These are phyloP conservation scores for Rhodotorula sp. DNA, from an alignment of 1,284 basidiomycete species.

Conservation along the genomic window DNA sequence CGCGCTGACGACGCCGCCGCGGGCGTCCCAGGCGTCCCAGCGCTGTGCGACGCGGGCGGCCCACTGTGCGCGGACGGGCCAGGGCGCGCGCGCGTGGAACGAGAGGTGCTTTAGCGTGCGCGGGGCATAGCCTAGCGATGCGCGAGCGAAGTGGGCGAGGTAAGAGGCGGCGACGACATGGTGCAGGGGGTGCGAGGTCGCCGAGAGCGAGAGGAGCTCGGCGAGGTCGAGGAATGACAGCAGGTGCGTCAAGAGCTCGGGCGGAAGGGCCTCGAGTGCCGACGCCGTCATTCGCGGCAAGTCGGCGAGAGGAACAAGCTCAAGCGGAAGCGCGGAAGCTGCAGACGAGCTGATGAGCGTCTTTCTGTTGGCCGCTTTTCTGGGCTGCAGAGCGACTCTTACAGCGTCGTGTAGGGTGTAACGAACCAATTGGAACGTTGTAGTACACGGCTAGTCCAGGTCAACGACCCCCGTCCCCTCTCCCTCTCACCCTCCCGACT, in stretches of 20 bases:
- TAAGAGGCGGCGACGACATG: background rate
- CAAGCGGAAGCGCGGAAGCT: too few species aligned
- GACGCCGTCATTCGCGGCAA: background rate
- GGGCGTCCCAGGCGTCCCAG: background rate
- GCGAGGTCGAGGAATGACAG: slow-evolving; percentile 6
- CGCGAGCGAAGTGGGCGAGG: background rate
- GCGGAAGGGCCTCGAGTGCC: slow-evolving; percentile 4
- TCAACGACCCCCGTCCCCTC: too few species aligned
- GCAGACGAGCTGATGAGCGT: too few species aligned
- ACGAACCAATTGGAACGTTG: too few species aligned
- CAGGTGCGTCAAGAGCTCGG: slow-evolving; percentile 16
- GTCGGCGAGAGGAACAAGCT: background rate
- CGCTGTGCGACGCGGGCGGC: background rate
- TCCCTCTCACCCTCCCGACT: too few species aligned
- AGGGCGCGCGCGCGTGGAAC: background rate
- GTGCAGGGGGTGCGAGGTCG: slow-evolving; percentile 4
- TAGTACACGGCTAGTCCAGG: too few species aligned
- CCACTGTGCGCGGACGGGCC: slow-evolving; percentile 5
- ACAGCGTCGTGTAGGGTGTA: too few species aligned
- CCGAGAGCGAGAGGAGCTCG: slow-evolving; percentile 10
- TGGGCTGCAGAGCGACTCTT: too few species aligned
- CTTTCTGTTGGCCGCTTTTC: too few species aligned
- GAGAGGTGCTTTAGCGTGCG: slow-evolving; percentile 5
- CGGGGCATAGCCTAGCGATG: slow-evolving; percentile 7
- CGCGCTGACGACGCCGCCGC: slow-evolving; percentile 1